Evolutionary conservation across 805 yeast genomes (phyloP).

Genomic region (Priceomyces melissophilus): DNA sequence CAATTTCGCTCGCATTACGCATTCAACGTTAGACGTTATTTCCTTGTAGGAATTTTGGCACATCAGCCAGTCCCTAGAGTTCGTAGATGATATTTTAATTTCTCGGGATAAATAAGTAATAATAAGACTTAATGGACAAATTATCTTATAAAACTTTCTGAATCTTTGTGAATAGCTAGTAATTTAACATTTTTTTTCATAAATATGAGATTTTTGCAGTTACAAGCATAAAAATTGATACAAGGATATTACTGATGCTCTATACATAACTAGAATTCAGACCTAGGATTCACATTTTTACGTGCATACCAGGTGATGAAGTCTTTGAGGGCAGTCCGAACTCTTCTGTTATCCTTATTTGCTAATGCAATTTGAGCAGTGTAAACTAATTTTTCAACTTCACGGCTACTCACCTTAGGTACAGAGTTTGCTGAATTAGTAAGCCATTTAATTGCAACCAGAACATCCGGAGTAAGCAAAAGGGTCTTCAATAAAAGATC

Average conservation of each 20-base stretch:
- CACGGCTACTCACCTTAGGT: constrained; percentile 66
- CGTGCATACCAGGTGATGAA: constrained; percentile 82
- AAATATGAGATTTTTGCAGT: too few species aligned
- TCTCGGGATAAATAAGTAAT: too few species aligned
- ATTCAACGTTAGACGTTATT: too few species aligned
- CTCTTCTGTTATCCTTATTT: constrained; percentile 68
- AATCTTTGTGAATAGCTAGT: too few species aligned
- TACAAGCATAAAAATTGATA: neutral
- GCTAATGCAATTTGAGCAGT: constrained; percentile 58
- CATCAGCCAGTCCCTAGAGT: too few species aligned
- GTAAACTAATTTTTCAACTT: constrained; percentile 58
- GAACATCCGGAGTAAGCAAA: constrained; percentile 44
- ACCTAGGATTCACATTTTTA: constrained; percentile 53
- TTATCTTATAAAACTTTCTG: too few species aligned
- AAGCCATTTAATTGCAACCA: constrained; percentile 57
- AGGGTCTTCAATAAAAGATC: constrained; percentile 67
- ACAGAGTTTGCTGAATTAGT: constrained; percentile 50
- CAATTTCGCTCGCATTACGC: too few species aligned
- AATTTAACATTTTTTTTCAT: too few species aligned
- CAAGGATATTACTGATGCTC: neutral
- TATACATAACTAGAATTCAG: constrained; percentile 16
- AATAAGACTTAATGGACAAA: too few species aligned
- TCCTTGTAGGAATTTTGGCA: too few species aligned
- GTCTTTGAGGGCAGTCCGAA: constrained; percentile 68
- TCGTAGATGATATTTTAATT: too few species aligned